A percentile compares a stretch with the other conserved stretches of the same genome.
Evolutionary conservation across 83 land plant genomes (phyloP).

Genomic region (Thuja plicata): DNA sequence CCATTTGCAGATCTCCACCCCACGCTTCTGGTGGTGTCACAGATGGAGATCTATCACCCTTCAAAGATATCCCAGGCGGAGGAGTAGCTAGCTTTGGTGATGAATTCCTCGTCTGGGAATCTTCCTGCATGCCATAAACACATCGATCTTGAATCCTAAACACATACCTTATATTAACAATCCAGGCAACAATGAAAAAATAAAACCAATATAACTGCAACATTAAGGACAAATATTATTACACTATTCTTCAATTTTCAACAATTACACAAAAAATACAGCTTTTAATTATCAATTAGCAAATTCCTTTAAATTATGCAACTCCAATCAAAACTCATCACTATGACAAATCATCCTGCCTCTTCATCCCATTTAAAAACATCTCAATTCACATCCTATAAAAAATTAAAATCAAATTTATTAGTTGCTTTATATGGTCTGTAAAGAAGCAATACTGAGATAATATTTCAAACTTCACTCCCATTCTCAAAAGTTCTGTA

Average conservation of each 20-base stretch:
- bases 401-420: neutral
- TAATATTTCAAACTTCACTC: neutral
- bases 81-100: slow-evolving; percentile 39
- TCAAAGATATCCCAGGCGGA: slow-evolving; percentile 44
- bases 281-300: neutral
- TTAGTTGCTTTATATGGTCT: neutral
- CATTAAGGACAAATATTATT: neutral
- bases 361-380: neutral
- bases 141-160: slow-evolving; percentile 4
- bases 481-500: neutral
- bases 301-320: neutral
- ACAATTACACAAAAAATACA: neutral
- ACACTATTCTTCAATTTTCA: neutral
- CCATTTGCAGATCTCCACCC: slow-evolving; percentile 79
- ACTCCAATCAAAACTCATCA: neutral
- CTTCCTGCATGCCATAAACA: slow-evolving; percentile 44
- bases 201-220: neutral
- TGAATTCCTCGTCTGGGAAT: slow-evolving; percentile 14
- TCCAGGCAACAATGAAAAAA: neutral
- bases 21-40: slow-evolving; percentile 93
- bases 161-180: neutral
- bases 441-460: neutral
- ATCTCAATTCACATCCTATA: neutral
- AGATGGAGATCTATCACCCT: slow-evolving; percentile 63
- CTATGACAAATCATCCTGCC: neutral